Evolutionary conservation across 305 asterid genomes (phyloP), one percentile per base, ranked within the genome.

Genomic region (Ajuga reptans): DNA sequence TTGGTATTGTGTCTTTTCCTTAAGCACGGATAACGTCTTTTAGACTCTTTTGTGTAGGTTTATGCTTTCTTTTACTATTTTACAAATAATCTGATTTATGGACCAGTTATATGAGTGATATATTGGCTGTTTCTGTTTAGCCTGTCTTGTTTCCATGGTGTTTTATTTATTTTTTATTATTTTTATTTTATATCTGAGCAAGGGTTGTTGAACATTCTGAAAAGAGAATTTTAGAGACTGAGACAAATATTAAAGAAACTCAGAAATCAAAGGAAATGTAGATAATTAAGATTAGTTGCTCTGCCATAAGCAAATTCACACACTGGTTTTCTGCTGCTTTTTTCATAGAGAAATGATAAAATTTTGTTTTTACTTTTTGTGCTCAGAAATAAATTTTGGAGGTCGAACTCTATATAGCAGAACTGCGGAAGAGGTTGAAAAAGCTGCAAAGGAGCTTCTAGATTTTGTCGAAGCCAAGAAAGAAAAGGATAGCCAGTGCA

Each of bases 361-460:
- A 4, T 45, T n/a, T 57, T 53, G 8, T 17, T 41, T 42, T 33
- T 4, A 43, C 11, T 3, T 18, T 21, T 64, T 72, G 47, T 77
- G 64, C 67, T 78, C 89, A 42, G 90, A 81, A 68, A 49, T 93
- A 68, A 54, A 79, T 21, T 93, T 90, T 72, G 80, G 82, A 60
- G 98, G 98, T n/a, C 80, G 64, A 56, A 80, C 81, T 64, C 72
- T 84, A 56, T 93, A 93, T 64, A 78, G 95, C 83, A 89, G 87
- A 83, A 89, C 92, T 27, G 51, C 61, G 68, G 84, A 63, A 64
- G 98, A 93, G 83, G 97, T 89, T 62, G 94, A 89, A 80, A 81
- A 79, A 78, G 86, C 96, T 66, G 94, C 94, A 54, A 56, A 58
- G 56, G 95, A 87, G 83, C 95, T 93, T 78, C 80, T 88, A 50